Evolutionary conservation across 169 alveolate genomes (phyloP), one percentile per base, ranked within the genome.

Genomic region (Plasmodium reichenowi): DNA sequence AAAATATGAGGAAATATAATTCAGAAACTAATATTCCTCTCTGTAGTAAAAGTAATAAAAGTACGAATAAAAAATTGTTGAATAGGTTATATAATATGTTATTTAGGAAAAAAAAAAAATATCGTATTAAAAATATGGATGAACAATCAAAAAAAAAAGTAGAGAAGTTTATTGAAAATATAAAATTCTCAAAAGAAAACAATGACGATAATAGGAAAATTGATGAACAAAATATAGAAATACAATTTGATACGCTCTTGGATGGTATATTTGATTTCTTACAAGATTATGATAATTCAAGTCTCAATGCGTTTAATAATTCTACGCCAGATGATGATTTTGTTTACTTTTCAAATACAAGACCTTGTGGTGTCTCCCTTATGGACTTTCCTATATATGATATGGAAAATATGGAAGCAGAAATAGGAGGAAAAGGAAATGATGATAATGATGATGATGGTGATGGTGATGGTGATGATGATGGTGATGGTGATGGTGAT

Each of bases 21-120:
- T 63, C 89, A 12, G 54, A 10, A 38, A 58, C 22, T 58, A 47
- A 63, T 45, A 48, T 62, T 20, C 54, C 38, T 29, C 0, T 12
- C 24, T 6, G 10, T 38, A 20, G 78, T 13, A 24, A 56, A 6
- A 47, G 43, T 26, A 63, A 75, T 17, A 63, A 32, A 24, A 54
- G 20, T 38, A 15, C 38, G 15, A 26, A 47, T 45, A 48, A 32
- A 64, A 64, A 50, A 12, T 26, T 78, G 10, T 15, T 59, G 20
- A 26, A 71, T 50, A 3, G 24, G 9, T 59, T 78, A 26, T 17
- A 64, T 15, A 26, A 15, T 17, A 50, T 64, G 2, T 13, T 78
- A 5, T 66, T 50, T 10, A 64, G 75, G 9, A 45, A 78, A 78
- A 78, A 59, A 78, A 64, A 47, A 78, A 52, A 66, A 64, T 78